phyloP scores from a whole-genome alignment of 768 basidiomycete genomes.

The Lyophyllum shimeji region DNA sequence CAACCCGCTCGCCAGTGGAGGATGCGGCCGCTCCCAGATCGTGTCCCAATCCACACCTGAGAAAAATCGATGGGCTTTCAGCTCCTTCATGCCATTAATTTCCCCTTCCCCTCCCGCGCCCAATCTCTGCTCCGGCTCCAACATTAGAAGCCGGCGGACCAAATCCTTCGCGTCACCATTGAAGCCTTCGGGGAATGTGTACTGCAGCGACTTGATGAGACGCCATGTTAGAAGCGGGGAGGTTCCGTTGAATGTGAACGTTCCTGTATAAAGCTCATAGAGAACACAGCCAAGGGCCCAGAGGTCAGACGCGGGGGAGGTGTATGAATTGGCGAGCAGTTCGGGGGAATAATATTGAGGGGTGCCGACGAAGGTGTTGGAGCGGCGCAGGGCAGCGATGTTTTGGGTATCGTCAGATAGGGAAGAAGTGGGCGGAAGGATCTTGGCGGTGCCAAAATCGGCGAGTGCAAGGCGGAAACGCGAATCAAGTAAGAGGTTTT shows the following conservation, averaged over 20 bases:
- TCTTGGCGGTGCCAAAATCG: conserved; percentile 93
- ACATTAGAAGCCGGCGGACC: conserved; percentile 72
- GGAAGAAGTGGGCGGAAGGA: conserved; percentile 44
- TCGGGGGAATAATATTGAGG: conserved; percentile 91
- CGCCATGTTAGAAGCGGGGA: conserved; percentile 96
- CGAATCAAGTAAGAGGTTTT: conserved; percentile 88
- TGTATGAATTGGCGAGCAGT: conserved; percentile 66
- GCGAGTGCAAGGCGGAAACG: conserved; percentile 90
- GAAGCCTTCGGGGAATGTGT: conserved; percentile 84
- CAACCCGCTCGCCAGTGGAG: conserved; percentile 57
- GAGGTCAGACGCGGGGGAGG: conserved; percentile 59
- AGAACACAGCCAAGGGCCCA: conserved; percentile 96
- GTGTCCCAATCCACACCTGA: conserved; percentile 55
- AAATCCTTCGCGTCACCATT: conserved; percentile 81
- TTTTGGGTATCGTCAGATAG: neutral
- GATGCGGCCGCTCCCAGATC: conserved; percentile 65
- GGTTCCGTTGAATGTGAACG: conserved; percentile 86
- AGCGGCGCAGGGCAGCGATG: conserved; percentile 29
- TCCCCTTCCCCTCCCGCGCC: conserved; percentile 49
- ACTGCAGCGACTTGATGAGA: conserved; percentile 87
- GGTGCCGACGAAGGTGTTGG: conserved; percentile 80
- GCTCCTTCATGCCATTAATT: conserved; percentile 40
- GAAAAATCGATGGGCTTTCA: conserved; percentile 63
- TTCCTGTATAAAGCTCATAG: conserved; percentile 90
- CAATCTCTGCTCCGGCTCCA: conserved; percentile 56